A percentile compares a stretch with the other conserved stretches of the same genome.
Evolutionary conservation across 768 basidiomycete genomes (phyloP).

Genomic region (Tricholoma terreum): DNA sequence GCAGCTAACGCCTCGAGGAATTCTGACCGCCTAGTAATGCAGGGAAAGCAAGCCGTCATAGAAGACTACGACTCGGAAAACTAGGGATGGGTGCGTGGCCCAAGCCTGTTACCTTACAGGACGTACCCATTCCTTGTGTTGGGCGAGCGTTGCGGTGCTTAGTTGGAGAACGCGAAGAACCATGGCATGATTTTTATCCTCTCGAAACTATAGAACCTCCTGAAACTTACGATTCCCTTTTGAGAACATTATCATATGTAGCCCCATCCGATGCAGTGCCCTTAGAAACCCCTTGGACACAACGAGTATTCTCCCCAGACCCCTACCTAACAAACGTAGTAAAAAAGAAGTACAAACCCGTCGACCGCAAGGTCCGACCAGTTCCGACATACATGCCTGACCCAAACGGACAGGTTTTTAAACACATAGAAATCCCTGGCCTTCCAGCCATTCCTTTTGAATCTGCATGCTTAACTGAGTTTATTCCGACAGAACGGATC

Average conservation of each 20-base stretch:
- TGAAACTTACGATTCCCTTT: constrained; percentile 10
- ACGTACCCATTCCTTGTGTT: constrained; percentile 9
- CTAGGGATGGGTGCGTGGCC: constrained; percentile 2
- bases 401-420: too few relatives aligned
- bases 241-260: constrained; percentile 2
- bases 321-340: too few relatives aligned
- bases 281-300: too few relatives aligned
- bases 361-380: too few relatives aligned
- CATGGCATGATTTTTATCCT: neutral
- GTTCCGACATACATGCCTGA: too few relatives aligned
- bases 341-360: too few relatives aligned
- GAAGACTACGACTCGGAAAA: constrained; percentile 11
- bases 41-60: neutral
- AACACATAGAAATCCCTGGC: too few relatives aligned
- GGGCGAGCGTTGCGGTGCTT: constrained; percentile 9
- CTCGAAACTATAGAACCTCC: constrained; percentile 6
- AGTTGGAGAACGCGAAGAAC: constrained; percentile 5
- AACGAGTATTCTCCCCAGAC: too few relatives aligned
- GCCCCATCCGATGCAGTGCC: too few relatives aligned
- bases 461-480: too few relatives aligned
- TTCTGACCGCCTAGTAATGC: neutral
- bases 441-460: too few relatives aligned
- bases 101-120: constrained; percentile 1
- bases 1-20: neutral
- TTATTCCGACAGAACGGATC: too few relatives aligned